Evolutionary conservation across 1,284 basidiomycete genomes (phyloP).

Genomic region (Agaricales sp.): DNA sequence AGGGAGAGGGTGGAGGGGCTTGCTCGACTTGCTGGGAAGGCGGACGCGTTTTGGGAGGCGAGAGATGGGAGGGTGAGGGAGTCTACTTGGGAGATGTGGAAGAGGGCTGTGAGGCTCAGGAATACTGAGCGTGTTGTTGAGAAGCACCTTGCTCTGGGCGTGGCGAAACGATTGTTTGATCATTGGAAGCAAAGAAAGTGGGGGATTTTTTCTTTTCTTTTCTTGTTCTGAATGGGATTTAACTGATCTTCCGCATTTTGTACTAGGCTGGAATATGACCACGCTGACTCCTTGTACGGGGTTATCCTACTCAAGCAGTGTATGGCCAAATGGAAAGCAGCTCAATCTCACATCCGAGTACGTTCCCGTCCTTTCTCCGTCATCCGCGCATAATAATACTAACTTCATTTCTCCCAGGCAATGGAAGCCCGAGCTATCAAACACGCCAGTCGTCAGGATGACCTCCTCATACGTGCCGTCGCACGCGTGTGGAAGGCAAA

Average conservation of each 20-base stretch:
- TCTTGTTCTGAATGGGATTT: background rate
- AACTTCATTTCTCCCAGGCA: constrained; percentile 18
- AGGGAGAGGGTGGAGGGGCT: background rate
- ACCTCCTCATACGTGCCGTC: constrained; percentile 51
- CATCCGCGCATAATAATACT: constrained; percentile 9
- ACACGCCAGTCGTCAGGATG: constrained; percentile 50
- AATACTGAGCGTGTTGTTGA: background rate
- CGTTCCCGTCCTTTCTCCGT: background rate
- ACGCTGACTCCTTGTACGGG: background rate
- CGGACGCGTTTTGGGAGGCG: background rate
- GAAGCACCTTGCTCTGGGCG: background rate
- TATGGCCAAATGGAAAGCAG: constrained; percentile 51
- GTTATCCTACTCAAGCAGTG: constrained; percentile 34
- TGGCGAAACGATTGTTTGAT: background rate
- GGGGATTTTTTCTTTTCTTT: background rate
- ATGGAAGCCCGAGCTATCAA: constrained; percentile 47
- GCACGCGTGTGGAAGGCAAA: constrained; percentile 65
- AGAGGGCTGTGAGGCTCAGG: background rate
- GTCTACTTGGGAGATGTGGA: background rate
- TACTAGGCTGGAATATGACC: background rate
- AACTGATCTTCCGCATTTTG: too few relatives aligned
- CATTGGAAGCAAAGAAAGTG: background rate
- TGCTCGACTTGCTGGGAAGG: background rate
- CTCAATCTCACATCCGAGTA: constrained; percentile 40
- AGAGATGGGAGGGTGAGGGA: background rate